phyloP scores from a whole-genome alignment of 495 filamentous ascomycete species.

The Xylaria venustula region DNA sequence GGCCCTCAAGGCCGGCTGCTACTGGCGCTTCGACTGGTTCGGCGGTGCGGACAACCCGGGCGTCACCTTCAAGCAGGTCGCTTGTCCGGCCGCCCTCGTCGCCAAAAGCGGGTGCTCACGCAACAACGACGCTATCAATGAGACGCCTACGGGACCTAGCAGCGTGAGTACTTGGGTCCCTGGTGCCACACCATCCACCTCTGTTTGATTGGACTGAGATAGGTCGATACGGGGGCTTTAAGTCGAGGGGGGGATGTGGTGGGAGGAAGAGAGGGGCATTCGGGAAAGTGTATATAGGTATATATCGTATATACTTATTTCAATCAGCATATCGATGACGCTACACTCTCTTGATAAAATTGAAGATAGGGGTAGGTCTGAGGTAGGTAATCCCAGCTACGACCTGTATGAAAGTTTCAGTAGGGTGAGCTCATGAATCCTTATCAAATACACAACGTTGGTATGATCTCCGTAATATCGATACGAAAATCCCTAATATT shows the following conservation, averaged over 20 bases:
- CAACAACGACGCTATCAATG: slow-evolving; percentile 32
- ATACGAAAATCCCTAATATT: no score
- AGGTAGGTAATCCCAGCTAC: no score
- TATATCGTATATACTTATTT: background rate
- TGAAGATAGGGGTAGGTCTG: no score
- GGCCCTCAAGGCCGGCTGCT: slow-evolving; percentile 60
- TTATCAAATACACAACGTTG: no score
- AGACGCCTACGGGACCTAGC: slow-evolving; percentile 31
- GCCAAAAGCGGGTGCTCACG: slow-evolving; percentile 47
- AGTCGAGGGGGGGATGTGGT: background rate
- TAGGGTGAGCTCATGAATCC: no score
- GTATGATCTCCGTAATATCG: no score
- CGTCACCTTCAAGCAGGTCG: slow-evolving; percentile 55
- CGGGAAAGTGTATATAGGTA: no score
- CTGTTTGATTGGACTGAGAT: no score
- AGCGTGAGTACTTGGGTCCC: slow-evolving; percentile 21
- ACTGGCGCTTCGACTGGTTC: slow-evolving; percentile 72
- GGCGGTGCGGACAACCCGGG: slow-evolving; percentile 58
- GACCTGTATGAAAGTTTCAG: no score
- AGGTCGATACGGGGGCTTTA: background rate
- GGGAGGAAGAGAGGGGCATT: no score
- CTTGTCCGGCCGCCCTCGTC: slow-evolving; percentile 60
- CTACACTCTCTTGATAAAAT: no score
- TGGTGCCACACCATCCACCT: no score
- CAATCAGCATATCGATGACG: background rate